phyloP scores from a whole-genome alignment of 768 basidiomycete genomes.

The Amyloporia xantha region DNA sequence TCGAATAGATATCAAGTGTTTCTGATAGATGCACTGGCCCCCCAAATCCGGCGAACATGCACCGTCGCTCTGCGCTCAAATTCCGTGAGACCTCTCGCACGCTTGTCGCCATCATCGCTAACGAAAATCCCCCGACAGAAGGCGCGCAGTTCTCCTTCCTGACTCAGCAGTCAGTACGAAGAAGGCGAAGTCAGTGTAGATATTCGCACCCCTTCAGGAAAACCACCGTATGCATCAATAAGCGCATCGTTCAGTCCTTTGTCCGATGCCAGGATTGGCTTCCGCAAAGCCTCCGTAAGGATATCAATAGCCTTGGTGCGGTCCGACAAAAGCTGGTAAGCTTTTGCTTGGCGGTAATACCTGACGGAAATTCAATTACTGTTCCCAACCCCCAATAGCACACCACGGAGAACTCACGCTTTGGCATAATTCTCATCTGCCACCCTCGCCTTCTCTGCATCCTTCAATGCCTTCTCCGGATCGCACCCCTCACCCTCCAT shows the following conservation, averaged over 20 bases:
- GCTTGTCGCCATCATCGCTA: conserved; percentile 4
- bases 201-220: conserved; percentile 9
- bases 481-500: conserved; percentile 23
- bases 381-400: not conserved
- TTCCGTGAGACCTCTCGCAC: conserved; percentile 1
- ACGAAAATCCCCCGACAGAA: conserved; percentile 4
- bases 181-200: not conserved
- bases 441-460: conserved; percentile 24
- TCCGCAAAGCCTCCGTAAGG: conserved; percentile 21
- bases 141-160: not conserved
- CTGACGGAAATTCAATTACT: conserved; percentile 10
- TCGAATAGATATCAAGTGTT: no score
- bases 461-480: conserved; percentile 26
- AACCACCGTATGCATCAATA: conserved; percentile 8
- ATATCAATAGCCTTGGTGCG: conserved; percentile 20
- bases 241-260: conserved; percentile 13
- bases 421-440: conserved; percentile 26
- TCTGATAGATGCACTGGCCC: no score
- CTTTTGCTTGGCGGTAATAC: conserved; percentile 29
- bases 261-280: conserved; percentile 16
- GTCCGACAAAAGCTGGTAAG: conserved; percentile 20
- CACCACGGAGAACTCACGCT: conserved; percentile 20
- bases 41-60: no score
- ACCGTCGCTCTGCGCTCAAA: conserved; percentile 7
- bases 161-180: not conserved